Evolutionary conservation across 176 grass and related monocot genomes (phyloP), one percentile per base, ranked within the genome.

Genomic region (Panicum miliaceum): DNA sequence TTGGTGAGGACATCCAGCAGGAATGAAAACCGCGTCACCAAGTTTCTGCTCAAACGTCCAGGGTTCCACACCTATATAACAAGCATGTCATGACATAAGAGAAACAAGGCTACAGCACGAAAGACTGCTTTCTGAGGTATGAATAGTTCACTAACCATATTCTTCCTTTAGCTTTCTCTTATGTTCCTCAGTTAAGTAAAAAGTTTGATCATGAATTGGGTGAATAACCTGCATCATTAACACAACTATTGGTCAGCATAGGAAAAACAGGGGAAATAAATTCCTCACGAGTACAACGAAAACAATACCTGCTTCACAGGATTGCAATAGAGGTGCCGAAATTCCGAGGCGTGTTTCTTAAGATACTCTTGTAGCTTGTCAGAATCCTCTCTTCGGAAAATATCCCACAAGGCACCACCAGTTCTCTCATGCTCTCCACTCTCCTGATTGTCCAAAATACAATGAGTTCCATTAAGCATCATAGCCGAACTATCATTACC

Each of bases 21-120:
- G 92, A 63, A 98, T 91, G 46, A 97, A 88, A 32, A 97, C 90
- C 0, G 95, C 95, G 42, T 97, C 92, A 18, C 95, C 95, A 76
- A 97, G 84, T 72, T 91, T 97, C 85, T 97, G 92, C 71, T 91
- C 92, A 56, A 97, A 93, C 0, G 92, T 97, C 92, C 95, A 97
- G 4, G 95, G 92, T 74, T 94, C 95, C 86, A 97, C 78, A 81
- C 94, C 94, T 97, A 75, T 54, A 77, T 43, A 32, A 32, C 19
- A 86, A 48, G 20, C 68, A 68, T 48, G 22, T 4, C 36, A 71
- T 82, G 26, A 6, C 19, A 26, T 64, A 47, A 53, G 25, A 75
- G 63, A 66, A 81, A 46, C 22, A 11, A 45, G 22, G 29, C 15
- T 12, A 66, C 2, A 79, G 58, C 23, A 79, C 23, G 6, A 11